Evolutionary conservation across 2,329 filamentous ascomycete genomes (phyloP).

Genomic region (Fusarium citri): DNA sequence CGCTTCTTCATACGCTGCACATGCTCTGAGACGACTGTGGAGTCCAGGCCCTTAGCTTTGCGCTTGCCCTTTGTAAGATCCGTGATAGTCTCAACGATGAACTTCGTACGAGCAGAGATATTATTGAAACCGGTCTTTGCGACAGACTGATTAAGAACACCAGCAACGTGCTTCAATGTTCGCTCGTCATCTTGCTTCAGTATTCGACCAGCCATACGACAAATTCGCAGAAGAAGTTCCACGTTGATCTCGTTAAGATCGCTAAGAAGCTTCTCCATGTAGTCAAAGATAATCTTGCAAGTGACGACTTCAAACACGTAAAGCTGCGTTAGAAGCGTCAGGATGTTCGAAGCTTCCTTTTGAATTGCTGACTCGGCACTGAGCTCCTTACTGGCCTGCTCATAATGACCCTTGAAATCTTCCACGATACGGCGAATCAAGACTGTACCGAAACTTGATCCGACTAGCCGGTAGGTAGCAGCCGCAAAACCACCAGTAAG

Average conservation of each 20-base stretch:
- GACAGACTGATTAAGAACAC: constrained; percentile 79
- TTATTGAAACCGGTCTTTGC: constrained; percentile 74
- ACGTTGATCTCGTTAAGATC: constrained; percentile 87
- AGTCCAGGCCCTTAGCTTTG: constrained; percentile 78
- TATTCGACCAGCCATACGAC: constrained; percentile 83
- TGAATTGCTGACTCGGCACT: constrained; percentile 54
- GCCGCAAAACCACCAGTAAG: constrained; percentile 90
- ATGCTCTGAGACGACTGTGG: constrained; percentile 81
- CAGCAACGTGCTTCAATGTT: constrained; percentile 87
- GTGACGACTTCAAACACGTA: constrained; percentile 93
- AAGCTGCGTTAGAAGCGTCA: constrained; percentile 84
- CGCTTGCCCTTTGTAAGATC: constrained; percentile 94
- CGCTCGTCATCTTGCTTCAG: constrained; percentile 90
- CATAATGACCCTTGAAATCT: constrained; percentile 76
- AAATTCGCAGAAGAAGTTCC: constrained; percentile 85
- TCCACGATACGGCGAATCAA: constrained; percentile 82
- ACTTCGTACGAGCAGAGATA: constrained; percentile 88
- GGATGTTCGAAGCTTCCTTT: constrained; percentile 72
- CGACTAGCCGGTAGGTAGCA: constrained; percentile 86
- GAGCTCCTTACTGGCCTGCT: constrained; percentile 53
- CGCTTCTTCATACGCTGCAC: constrained; percentile 90
- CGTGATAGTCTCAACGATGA: constrained; percentile 97
- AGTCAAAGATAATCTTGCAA: constrained; percentile 88
- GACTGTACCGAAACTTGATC: constrained; percentile 89
- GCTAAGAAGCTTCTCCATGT: constrained; percentile 80